phyloP scores from a whole-genome alignment of 331 rosid genomes.

The Dryas integrifolia region DNA sequence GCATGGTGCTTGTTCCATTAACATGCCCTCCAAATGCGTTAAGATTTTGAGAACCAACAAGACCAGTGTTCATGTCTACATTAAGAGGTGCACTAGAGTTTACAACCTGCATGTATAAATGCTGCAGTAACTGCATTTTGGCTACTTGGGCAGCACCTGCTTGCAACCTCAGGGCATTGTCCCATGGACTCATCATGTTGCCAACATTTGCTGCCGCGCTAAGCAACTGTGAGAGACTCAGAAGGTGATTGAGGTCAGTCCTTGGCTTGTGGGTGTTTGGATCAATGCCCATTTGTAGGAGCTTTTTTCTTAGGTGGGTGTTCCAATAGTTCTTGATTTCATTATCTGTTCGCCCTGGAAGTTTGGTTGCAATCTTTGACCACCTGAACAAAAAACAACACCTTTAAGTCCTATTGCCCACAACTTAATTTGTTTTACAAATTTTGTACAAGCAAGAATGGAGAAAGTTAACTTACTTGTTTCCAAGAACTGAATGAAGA shows the following conservation, averaged over 20 bases:
- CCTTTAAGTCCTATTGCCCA: not conserved
- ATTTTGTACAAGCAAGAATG: not conserved
- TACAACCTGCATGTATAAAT: conserved; percentile 44
- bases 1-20: conserved; percentile 14
- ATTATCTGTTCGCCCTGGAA: conserved; percentile 84
- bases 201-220: conserved; percentile 28
- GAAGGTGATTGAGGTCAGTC: conserved; percentile 57
- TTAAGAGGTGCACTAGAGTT: conserved; percentile 33
- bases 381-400: conserved; percentile 46
- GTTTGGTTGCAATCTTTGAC: conserved; percentile 86
- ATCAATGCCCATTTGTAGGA: conserved; percentile 75
- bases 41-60: conserved; percentile 36
- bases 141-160: conserved; percentile 54
- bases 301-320: conserved; percentile 76
- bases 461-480: conserved; percentile 44
- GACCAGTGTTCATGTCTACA: conserved; percentile 28
- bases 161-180: conserved; percentile 47
- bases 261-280: conserved; percentile 90
- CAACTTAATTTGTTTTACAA: not conserved
- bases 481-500: conserved; percentile 80
- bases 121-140: conserved; percentile 58
- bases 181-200: conserved; percentile 36
- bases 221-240: conserved; percentile 56
- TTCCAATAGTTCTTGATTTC: conserved; percentile 91
- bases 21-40: conserved; percentile 32